Base-by-base conservation (phyloP, 495 filamentous ascomycete genomes). In the Evernia prunastri region DNA sequence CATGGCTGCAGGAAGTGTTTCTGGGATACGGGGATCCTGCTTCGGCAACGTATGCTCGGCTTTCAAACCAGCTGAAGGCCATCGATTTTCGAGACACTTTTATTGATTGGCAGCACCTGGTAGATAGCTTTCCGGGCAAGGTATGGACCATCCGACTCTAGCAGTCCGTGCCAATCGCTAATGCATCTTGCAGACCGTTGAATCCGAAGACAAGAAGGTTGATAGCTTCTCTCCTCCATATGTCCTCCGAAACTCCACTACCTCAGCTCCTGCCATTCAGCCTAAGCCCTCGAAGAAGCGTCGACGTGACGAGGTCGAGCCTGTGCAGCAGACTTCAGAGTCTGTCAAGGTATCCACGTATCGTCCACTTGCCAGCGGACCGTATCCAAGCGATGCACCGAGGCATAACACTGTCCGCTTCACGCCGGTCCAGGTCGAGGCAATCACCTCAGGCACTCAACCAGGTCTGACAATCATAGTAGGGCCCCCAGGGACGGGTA, bases 1-100 rank as follows among this genome's bases (percentile, higher is more conserved):
- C 87, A 17, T 99, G 94, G 94, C 78, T 99, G 37, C 90, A 96
- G 69, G 94, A 97, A 61, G 92, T 97, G 10, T 97, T 99, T 77
- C 81, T 99, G 20, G 94, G 94, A 10, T 96, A 93, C 77, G 94
- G 95, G 31, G 91, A 97, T 74, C 93, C 94, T 42, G 83, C 90
- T 29, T 84, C 88, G 56, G 94, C 94, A 23, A 87, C 88, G 27
- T 96, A 96, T 72, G 89, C 88, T 31, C 85, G 90, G 56, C 80
- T 98, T 15, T 75, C 91, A 3, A 96, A 92, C 73, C 82, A 84
- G 53, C 80, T 96, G 47, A 81, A 82, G 65, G 86, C 83, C 47
- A 76, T 97, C 62, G 92, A 99, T 71, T 97, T 89, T 72, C 85
- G 89, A 51, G 94, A 99, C 70, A 97, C 95, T 0, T 95, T 99